These are phyloP conservation scores for Quercus glauca DNA, from an alignment of 306 rosid genomes.

Conservation along the genomic window DNA sequence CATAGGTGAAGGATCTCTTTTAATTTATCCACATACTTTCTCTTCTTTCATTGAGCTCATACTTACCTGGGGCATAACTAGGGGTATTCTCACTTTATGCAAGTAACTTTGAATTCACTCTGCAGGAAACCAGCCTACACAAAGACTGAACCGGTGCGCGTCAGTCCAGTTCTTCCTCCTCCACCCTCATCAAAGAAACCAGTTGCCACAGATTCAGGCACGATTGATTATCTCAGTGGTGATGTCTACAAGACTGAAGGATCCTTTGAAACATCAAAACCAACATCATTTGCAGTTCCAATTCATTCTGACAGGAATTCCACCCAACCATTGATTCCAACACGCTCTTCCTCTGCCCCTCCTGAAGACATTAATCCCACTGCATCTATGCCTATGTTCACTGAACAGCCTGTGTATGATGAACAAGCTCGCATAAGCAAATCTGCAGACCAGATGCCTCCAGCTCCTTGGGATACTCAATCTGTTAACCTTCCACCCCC, in stretches of 20 bases:
- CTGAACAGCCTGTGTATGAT: slow-evolving; percentile 56
- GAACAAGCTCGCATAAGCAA: slow-evolving; percentile 56
- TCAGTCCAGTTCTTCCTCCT: slow-evolving; percentile 67
- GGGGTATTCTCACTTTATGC: slow-evolving; percentile 1
- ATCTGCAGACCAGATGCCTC: slow-evolving; percentile 57
- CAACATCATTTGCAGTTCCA: slow-evolving; percentile 39
- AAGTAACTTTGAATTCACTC: slow-evolving; percentile 21
- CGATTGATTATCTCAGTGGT: slow-evolving; percentile 90
- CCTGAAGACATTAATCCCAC: slow-evolving; percentile 34
- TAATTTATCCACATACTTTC: background rate
- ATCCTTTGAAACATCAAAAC: slow-evolving; percentile 35
- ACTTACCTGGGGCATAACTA: background rate
- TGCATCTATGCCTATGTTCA: slow-evolving; percentile 35
- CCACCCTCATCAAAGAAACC: slow-evolving; percentile 81
- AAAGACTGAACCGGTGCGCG: slow-evolving; percentile 38
- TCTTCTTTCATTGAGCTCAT: background rate
- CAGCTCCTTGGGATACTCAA: slow-evolving; percentile 71
- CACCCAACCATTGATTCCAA: slow-evolving; percentile 29
- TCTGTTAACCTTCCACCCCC: slow-evolving; percentile 69
- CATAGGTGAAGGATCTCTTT: slow-evolving; percentile 50
- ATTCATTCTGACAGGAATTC: slow-evolving; percentile 40
- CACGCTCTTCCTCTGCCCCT: slow-evolving; percentile 41
- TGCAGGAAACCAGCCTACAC: slow-evolving; percentile 55
- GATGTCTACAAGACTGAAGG: slow-evolving; percentile 69
- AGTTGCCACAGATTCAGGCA: slow-evolving; percentile 45